Base-by-base conservation (phyloP, 495 filamentous ascomycete genomes). In the Daldinia vernicosa region DNA sequence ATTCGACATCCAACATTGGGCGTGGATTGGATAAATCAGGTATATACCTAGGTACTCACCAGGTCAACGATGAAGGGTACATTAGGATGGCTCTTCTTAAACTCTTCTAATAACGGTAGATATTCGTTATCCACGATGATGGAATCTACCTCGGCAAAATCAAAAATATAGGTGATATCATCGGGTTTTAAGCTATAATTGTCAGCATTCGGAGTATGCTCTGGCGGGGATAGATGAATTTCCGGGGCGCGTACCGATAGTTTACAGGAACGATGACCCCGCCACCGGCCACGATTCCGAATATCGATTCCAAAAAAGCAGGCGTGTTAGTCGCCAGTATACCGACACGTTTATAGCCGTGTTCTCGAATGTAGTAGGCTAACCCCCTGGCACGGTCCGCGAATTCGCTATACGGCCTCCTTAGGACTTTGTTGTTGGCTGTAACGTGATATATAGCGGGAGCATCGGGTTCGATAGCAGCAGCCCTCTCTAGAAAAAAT, bases 241-340 rank as follows among this genome's bases (percentile, higher is more conserved):
- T 53, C 61, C 52, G 8, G 32, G 5, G 22, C n/a, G 71, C 75
- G 57, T 52, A 77, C 75, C 75, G 68, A 77, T 96, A 95, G 74
- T 99, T 99, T n/a, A 94, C 90, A 6, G 89, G 88, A 66, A 97
- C 89, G 70, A 92, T 90, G 9, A 97, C 85, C 9, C 83, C 92
- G 7, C 93, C 93, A 2, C 92, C 94, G 24, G 94, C 95, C 1
- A 88, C 89, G 74, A 98, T 92, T 6, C 92, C 95, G 73, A 94
- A 99, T 54, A 98, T 90, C 2, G 88, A 84, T 80, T 98, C 95
- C 19, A 98, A 81, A 77, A 98, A 98, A 0, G 93, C 95, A 3
- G 95, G 95, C 5, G 95, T 99, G 77, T 99, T 99, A 1, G 96
- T 90, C 22, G 88, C 89, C 4, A 99, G 84, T 40, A 99, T 89